A percentile compares a stretch with the other conserved stretches of the same genome.
Evolutionary conservation across 1,284 basidiomycete species (phyloP).

Genomic region (Hortiboletus rubellus): DNA sequence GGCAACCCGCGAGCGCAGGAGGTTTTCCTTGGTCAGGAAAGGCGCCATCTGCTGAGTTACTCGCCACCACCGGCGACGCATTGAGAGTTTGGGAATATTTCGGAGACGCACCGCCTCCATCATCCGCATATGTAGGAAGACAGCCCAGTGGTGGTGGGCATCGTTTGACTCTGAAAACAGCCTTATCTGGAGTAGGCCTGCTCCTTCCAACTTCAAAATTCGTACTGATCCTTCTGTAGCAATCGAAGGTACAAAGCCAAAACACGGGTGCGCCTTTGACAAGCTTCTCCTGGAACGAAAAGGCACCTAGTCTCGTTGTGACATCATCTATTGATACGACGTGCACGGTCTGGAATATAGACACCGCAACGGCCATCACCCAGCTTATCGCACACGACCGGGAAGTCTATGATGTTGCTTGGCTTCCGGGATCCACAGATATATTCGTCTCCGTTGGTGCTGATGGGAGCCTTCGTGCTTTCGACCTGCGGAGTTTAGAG

Average conservation of each 20-base stretch:
- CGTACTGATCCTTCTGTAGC: slow-evolving; percentile 40
- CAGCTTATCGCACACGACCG: slow-evolving; percentile 98
- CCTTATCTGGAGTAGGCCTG: slow-evolving; percentile 78
- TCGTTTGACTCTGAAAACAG: slow-evolving; percentile 61
- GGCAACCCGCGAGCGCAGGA: slow-evolving; percentile 72
- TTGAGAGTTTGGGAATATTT: slow-evolving; percentile 86
- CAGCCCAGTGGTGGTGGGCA: slow-evolving; percentile 57
- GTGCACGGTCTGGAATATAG: slow-evolving; percentile 97
- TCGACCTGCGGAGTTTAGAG: slow-evolving; percentile 93
- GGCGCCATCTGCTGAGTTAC: slow-evolving; percentile 63
- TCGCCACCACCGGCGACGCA: slow-evolving; percentile 90
- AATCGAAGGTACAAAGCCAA: slow-evolving; percentile 87
- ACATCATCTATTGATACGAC: slow-evolving; percentile 97
- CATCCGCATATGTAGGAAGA: slow-evolving; percentile 72
- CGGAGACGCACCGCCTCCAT: slow-evolving; percentile 55
- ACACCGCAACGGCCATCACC: slow-evolving; percentile 92
- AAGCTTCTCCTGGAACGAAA: slow-evolving; percentile 95
- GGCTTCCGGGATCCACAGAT: slow-evolving; percentile 97
- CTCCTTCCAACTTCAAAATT: slow-evolving; percentile 8
- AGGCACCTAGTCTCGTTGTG: slow-evolving; percentile 83
- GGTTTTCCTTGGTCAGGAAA: slow-evolving; percentile 67
- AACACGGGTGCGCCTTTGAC: slow-evolving; percentile 87
- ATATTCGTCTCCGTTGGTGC: slow-evolving; percentile 99
- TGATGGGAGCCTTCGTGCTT: slow-evolving; percentile 94
- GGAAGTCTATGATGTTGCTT: slow-evolving; percentile 96